These are phyloP conservation scores for Lentinula boryana DNA, from an alignment of 768 basidiomycete genomes.

Conservation along the genomic window DNA sequence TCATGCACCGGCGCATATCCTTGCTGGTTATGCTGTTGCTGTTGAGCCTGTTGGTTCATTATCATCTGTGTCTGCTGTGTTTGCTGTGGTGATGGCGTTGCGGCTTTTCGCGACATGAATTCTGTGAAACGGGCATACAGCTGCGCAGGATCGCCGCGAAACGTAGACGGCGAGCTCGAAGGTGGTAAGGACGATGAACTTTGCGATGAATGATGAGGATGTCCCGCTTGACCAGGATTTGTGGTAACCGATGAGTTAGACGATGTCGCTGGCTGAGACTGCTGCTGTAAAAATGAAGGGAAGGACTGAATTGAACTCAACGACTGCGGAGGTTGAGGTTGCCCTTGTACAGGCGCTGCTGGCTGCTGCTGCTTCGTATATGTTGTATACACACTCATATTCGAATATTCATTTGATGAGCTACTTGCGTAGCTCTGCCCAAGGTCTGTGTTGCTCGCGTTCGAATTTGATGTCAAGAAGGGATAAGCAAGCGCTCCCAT, in stretches of 20 bases:
- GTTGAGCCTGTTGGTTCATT: background rate
- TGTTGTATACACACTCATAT: background rate
- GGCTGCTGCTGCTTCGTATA: background rate
- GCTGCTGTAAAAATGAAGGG: background rate
- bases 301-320: background rate
- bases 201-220: background rate
- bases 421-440: background rate
- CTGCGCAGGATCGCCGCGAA: background rate
- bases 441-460: background rate
- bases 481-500: background rate
- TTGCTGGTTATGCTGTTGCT: background rate
- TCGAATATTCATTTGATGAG: background rate
- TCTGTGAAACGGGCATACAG: slow-evolving; percentile 1
- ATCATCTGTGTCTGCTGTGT: background rate
- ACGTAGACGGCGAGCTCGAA: background rate
- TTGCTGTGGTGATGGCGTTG: background rate
- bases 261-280: background rate
- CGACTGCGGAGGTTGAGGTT: background rate
- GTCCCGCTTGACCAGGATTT: background rate
- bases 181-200: background rate
- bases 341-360: background rate
- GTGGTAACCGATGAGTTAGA: background rate
- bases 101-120: background rate
- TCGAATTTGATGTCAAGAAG: background rate
- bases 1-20: background rate